Evolutionary conservation across 1,284 basidiomycete genomes (phyloP).

Genomic region (Dichomitus squalens): DNA sequence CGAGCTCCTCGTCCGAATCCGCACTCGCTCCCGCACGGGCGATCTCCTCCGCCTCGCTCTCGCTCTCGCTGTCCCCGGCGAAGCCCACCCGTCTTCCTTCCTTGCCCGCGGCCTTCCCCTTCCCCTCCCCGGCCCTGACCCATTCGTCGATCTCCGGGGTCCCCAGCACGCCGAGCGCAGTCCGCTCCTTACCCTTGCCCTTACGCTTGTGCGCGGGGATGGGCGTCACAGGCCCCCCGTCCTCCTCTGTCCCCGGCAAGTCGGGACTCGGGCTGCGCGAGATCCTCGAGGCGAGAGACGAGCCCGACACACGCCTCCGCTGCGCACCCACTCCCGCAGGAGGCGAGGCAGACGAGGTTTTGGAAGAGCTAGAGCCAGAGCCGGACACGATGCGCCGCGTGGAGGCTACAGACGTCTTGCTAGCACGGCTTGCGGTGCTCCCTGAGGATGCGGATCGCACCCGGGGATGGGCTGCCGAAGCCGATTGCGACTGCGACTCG

Average conservation of each 20-base stretch:
- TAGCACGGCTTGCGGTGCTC: slow-evolving; percentile 17
- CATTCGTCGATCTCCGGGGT: slow-evolving; percentile 54
- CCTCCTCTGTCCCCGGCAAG: slow-evolving; percentile 39
- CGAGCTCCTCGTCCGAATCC: slow-evolving; percentile 17
- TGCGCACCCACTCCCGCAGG: slow-evolving; percentile 7
- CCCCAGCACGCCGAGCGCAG: slow-evolving; percentile 42
- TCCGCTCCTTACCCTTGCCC: slow-evolving; percentile 24
- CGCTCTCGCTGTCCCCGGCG: slow-evolving; percentile 29
- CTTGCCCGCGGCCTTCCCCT: not conserved
- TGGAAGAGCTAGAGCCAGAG: not conserved
- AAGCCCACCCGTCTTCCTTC: slow-evolving; percentile 35
- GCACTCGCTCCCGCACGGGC: not conserved
- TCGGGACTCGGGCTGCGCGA: slow-evolving; percentile 57
- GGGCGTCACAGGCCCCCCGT: slow-evolving; percentile 46
- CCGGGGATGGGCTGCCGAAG: slow-evolving; percentile 21
- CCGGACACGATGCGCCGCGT: slow-evolving; percentile 3
- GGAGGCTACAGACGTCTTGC: slow-evolving; percentile 14
- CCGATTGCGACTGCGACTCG: slow-evolving; percentile 5
- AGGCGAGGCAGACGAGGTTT: slow-evolving; percentile 10
- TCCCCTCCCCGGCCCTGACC: slow-evolving; percentile 38
- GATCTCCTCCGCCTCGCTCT: slow-evolving; percentile 2
- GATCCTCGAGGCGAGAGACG: slow-evolving; percentile 22
- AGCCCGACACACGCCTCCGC: slow-evolving; percentile 16
- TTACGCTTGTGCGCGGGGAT: slow-evolving; percentile 36
- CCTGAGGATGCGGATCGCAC: slow-evolving; percentile 26